Percentiles rank a stretch among this genome's conserved stretches.
phyloP scores from a whole-genome alignment of 768 basidiomycete species.

The Mycena kentingensis region DNA sequence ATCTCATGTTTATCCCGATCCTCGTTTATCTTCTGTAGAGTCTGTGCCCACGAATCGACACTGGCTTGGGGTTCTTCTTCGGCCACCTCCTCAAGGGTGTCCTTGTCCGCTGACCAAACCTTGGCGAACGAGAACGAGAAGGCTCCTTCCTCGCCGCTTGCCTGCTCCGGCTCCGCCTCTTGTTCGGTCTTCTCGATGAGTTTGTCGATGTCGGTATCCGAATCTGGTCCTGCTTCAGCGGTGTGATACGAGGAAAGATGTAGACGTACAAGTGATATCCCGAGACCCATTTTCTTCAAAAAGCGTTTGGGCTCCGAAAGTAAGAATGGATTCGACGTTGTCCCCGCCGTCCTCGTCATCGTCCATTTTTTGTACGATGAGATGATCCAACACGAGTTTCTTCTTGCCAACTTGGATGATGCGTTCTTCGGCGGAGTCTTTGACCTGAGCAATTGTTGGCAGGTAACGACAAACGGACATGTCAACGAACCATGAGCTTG shows the following conservation, averaged over 20 bases:
- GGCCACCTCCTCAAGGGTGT: slow-evolving; percentile 64
- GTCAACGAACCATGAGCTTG: slow-evolving; percentile 71
- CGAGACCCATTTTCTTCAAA: slow-evolving; percentile 63
- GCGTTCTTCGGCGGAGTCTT: slow-evolving; percentile 91
- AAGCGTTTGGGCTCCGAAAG: slow-evolving; percentile 84
- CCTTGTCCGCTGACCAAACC: slow-evolving; percentile 85
- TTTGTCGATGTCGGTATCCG: slow-evolving; percentile 80
- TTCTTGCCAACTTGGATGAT: slow-evolving; percentile 94
- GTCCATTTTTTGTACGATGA: slow-evolving; percentile 96
- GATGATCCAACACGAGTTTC: slow-evolving; percentile 90
- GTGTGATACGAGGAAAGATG: background rate
- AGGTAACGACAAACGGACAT: background rate
- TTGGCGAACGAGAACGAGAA: slow-evolving; percentile 86
- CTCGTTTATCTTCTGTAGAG: slow-evolving; percentile 55
- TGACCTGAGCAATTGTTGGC: slow-evolving; percentile 39
- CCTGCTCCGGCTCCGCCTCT: slow-evolving; percentile 60
- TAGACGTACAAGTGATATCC: slow-evolving; percentile 67
- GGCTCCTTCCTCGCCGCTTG: slow-evolving; percentile 46
- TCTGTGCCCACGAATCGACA: slow-evolving; percentile 80
- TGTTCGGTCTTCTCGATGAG: slow-evolving; percentile 85
- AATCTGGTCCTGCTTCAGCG: slow-evolving; percentile 47
- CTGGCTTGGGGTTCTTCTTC: slow-evolving; percentile 61
- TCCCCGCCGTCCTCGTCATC: slow-evolving; percentile 74
- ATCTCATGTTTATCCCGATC: slow-evolving; percentile 45
- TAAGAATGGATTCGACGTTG: slow-evolving; percentile 86